Conservation (phyloP, 345 rosid species). For the Populus ilicifolia region DNA sequence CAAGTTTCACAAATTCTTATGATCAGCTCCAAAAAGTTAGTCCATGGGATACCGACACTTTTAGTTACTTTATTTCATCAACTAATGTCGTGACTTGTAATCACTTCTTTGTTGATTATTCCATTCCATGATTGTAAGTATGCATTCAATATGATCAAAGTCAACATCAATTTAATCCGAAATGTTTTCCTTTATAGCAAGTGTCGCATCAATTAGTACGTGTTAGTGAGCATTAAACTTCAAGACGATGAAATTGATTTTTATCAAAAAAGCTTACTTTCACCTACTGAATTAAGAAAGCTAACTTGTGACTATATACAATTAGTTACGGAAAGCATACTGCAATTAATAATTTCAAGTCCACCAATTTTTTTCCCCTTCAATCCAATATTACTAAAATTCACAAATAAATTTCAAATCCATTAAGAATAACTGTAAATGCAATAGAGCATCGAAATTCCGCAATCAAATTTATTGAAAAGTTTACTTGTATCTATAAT, state of each 20-base stretch:
- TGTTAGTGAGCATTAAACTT: background rate
- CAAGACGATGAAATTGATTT: background rate
- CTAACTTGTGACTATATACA: background rate
- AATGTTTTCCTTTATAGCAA: background rate
- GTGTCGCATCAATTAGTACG: background rate
- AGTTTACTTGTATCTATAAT: background rate
- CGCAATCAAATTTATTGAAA: background rate
- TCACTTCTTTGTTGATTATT: background rate
- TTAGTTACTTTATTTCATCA: background rate
- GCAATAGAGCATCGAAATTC: background rate
- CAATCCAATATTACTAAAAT: background rate
- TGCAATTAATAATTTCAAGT: background rate
- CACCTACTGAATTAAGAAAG: background rate
- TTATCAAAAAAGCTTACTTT: background rate
- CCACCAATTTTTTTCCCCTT: background rate
- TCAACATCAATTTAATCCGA: background rate
- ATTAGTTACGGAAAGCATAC: background rate
- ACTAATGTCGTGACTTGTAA: background rate
- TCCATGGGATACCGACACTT: background rate
- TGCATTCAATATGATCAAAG: background rate
- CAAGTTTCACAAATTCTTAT: background rate
- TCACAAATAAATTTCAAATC: background rate
- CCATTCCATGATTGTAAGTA: background rate
- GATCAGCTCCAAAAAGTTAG: background rate
- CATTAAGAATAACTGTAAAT: background rate